phyloP scores from a whole-genome alignment of 1,139 yeast species.

The Debaryomycetaceae sp. region DNA sequence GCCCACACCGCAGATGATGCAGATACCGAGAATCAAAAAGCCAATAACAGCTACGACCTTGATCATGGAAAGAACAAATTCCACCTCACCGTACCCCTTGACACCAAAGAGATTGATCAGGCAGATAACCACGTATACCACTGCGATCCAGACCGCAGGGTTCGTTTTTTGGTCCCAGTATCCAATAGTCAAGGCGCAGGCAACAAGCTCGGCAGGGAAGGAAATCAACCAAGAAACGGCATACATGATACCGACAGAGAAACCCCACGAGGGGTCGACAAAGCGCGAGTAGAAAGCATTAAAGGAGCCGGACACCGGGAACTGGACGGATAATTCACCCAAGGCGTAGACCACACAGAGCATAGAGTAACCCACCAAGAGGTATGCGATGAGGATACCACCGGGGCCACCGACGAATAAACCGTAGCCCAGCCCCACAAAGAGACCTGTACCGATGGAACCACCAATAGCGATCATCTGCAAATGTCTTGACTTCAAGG shows the following conservation, averaged over 20 bases:
- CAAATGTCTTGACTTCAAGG: conserved; percentile 18
- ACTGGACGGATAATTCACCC: conserved; percentile 20
- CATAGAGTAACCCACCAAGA: conserved; percentile 15
- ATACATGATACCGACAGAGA: conserved; percentile 24
- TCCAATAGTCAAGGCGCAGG: conserved; percentile 19
- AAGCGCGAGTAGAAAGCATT: conserved; percentile 19
- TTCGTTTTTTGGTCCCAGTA: conserved; percentile 15
- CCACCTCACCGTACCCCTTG: conserved; percentile 40
- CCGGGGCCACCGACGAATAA: conserved; percentile 62
- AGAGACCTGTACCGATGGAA: conserved; percentile 31
- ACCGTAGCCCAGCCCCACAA: conserved; percentile 64
- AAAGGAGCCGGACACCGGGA: conserved; percentile 20
- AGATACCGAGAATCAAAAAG: conserved; percentile 14
- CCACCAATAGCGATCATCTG: conserved; percentile 21
- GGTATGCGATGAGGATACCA: conserved; percentile 13
- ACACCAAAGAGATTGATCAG: conserved; percentile 35
- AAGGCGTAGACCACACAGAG: conserved; percentile 17
- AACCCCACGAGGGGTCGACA: conserved; percentile 21
- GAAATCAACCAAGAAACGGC: conserved; percentile 23
- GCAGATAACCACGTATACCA: conserved; percentile 30
- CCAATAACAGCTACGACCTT: conserved; percentile 16
- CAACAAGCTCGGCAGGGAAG: conserved; percentile 22
- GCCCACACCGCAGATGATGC: conserved; percentile 19
- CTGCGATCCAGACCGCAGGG: conserved; percentile 33
- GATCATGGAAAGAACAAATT: conserved; percentile 28